Percentiles rank a stretch among this genome's conserved stretches.
phyloP scores from a whole-genome alignment of 164 flowering plant species.

The Aristolochia contorta region DNA sequence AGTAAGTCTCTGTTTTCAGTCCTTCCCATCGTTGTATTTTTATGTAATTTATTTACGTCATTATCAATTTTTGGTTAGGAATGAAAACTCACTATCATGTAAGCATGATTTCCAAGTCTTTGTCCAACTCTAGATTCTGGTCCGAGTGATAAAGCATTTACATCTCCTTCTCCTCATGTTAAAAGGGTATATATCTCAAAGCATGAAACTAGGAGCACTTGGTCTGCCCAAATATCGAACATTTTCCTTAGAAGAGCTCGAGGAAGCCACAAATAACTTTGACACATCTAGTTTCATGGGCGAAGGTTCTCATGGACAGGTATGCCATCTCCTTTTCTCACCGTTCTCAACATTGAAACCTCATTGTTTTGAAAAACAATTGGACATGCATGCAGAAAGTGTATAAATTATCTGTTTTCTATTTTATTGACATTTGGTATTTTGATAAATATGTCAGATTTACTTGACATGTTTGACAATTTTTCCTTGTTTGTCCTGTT shows the following conservation, averaged over 20 bases:
- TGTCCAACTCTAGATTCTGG: neutral
- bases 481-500: too few relatives aligned
- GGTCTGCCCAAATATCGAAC: slow-evolving; percentile 80
- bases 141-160: neutral
- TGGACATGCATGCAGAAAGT: too few relatives aligned
- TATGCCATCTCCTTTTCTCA: slow-evolving; percentile 10
- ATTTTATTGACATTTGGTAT: too few relatives aligned
- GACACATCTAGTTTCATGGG: slow-evolving; percentile 68
- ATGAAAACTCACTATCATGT: neutral
- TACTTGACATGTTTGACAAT: too few relatives aligned
- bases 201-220: slow-evolving; percentile 67
- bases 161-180: neutral
- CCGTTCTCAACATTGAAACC: too few relatives aligned
- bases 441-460: too few relatives aligned
- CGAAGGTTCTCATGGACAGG: slow-evolving; percentile 90
- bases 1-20: slow-evolving; percentile 38
- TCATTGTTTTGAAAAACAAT: too few relatives aligned
- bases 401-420: too few relatives aligned
- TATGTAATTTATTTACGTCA: neutral
- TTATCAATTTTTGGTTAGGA: neutral
- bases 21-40: neutral
- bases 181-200: slow-evolving; percentile 77
- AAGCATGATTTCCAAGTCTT: too few relatives aligned
- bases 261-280: slow-evolving; percentile 76
- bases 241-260: slow-evolving; percentile 82